Evolutionary conservation across 139 green algal species (phyloP), one percentile per base, ranked within the genome.

Genomic region (Volvox africanus): DNA sequence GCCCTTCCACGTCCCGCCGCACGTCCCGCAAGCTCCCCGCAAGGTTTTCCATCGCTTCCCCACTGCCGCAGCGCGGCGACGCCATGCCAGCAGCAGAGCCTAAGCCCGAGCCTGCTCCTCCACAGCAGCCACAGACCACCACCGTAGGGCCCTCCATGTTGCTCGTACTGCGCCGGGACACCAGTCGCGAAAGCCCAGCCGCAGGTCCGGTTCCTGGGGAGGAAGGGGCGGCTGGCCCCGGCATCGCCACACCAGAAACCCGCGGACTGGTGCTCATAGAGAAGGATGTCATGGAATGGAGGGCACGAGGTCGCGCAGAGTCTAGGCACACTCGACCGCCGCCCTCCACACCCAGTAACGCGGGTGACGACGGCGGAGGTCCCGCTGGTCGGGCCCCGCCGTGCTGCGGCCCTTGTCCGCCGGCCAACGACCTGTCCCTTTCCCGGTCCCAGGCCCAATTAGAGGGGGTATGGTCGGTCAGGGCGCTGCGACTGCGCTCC

Each of bases 1-100:
- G 33, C 21, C 35, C 82, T 35, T 88, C 82, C 18, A 79, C 65
- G 55, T 87, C 82, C 26, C 82, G 61, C 61, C 82, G 82, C 61
- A 87, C 21, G 61, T 77, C 82, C 55, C 24, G 44, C 21, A 68
- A 50, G 33, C 21, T 28, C 78, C 21, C 65, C 65, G 65, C 65
- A 28, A 24, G 24, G 11, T 73, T 26, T 28, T 73, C 76, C n/a
- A 37, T 61, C 20, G 76, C n/a, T 9, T 55, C 76, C 5, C 32
- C 78, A 61, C 32, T 33, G 36, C 78, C 35, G 35, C 78, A n/a
- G 71, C 65, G 65, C 65, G 65, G 21, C 65, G 65, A 28, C 65
- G 65, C 65, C 65, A 28, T 73, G 14, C 71, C 71, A 79, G 71
- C 71, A 36, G 71, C 71, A 6, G 65, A 9, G 21, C 21, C 65